These are phyloP conservation scores for Hymenoscyphus albidus DNA, from an alignment of 2,329 filamentous ascomycete species.

Conservation along the genomic window DNA sequence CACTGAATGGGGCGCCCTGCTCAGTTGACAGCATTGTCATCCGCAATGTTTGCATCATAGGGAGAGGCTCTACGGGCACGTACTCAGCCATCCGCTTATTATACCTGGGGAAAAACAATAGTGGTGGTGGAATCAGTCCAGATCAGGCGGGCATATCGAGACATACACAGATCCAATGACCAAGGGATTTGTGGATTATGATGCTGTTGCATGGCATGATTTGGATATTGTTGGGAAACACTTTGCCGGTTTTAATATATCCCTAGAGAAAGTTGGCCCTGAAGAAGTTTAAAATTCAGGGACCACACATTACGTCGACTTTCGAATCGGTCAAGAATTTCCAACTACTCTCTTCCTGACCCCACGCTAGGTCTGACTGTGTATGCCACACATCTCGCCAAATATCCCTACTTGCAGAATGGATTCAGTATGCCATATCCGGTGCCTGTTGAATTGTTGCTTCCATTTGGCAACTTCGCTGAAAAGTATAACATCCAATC, in stretches of 20 bases:
- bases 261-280: conserved; percentile 27
- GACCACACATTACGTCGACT: conserved; percentile 35
- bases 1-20: conserved; percentile 9
- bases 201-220: conserved; percentile 39
- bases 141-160: conserved; percentile 46
- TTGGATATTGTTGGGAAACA: conserved; percentile 40
- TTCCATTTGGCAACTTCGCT: conserved; percentile 26
- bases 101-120: conserved; percentile 37
- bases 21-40: conserved; percentile 9
- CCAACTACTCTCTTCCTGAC: conserved; percentile 8
- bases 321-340: conserved; percentile 24
- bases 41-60: conserved; percentile 35
- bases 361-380: conserved; percentile 9
- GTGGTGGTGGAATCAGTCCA: conserved; percentile 38
- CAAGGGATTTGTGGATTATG: conserved; percentile 36
- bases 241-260: conserved; percentile 43
- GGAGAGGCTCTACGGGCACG: conserved; percentile 41
- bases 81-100: conserved; percentile 40
- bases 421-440: conserved; percentile 41
- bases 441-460: conserved; percentile 23
- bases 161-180: conserved; percentile 42
- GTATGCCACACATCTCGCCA: conserved; percentile 27
- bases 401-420: conserved; percentile 34
- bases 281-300: conserved; percentile 2
- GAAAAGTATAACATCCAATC: conserved; percentile 37